Base-by-base conservation (phyloP, 148 eudicot genomes). In the Camellia granthamiana region DNA sequence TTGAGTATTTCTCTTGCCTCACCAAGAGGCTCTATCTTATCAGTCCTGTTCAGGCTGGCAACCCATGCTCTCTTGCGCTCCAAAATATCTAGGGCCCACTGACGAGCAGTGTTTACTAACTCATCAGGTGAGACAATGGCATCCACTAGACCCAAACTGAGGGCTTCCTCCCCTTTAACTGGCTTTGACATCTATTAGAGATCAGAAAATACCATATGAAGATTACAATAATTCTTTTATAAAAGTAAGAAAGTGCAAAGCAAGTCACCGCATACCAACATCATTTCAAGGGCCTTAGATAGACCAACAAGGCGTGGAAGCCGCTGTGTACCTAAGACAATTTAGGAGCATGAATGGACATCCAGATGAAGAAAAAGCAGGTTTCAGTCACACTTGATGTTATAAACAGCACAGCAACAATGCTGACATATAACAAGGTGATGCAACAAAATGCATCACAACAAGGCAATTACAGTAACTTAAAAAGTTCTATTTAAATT, bases 281-380 rank as follows among this genome's bases (percentile, higher is more conserved):
- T 92, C 97, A 96, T 96, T 81, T 96, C 99, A 78, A 96, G 92
- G 80, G 93, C 89, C 84, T 96, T 96, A 10, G 97, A 59, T 77
- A 93, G 92, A 56, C 99, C 99, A 72, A 93, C 98, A 69, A 95
- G 89, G 21, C 99, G 92, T 41, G 99, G 99, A 82, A 96, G 98
- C 70, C 95, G 91, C 80, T 96, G 99, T 2, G 99, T 93, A 58
- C 99, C 99, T 95, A 87, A 74, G 73, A 84, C 60, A 83, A 55
- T 42, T 42, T 9, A 72, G 42, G 43, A 72, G n/a, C 77, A 77
- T 69, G 55, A 70, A 18, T 49, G 38, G 5, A 59, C 6, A 8
- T 4, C 47, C 41, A 62, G 42, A 38, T 52, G 21, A 46, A 38
- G 49, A 65, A 55, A 49, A 15, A 41, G 41, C 47, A 47, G 46